Base-by-base conservation (phyloP, 768 basidiomycete species). In the Mycena leptocephala region DNA sequence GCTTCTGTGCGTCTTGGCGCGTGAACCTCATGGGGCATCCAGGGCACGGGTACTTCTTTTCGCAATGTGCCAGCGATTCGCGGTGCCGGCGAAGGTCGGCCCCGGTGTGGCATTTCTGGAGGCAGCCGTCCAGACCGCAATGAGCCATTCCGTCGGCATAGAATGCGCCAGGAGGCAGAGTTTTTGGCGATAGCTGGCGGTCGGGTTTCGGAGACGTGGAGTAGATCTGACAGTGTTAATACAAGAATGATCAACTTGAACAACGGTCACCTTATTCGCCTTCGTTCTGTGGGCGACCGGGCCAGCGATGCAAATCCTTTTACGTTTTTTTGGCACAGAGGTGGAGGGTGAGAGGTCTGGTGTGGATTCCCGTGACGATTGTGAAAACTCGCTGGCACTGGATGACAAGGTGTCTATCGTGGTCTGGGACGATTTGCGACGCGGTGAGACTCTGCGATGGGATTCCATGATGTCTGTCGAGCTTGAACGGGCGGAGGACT, bases 31-130 rank as follows among this genome's bases (percentile, higher is more conserved):
- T 26, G 24, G 62, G 62, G 33, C 61, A 63, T 8, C 61, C 37
- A 3, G 61, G 61, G 14, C 61, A 37, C 5, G 20, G n/a, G n/a
- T 58, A 33, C 66, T 37, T 18, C 35, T 63, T 43, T 4, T n/a
- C 20, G 28, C 48, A 39, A 9, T 72, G 61, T 11, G 70, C 61
- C 16, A 72, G 70, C 2, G 70, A 72, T 24, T 72, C 48, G 35
- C 70, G 61, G 48, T 72, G 70, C 3, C 70, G 70, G 24, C 70
- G 62, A 0, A 72, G 24, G 24, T 72, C 70, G 33, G 70, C 70
- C 8, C 14, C 18, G 62, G 48, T 39, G 46, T 8, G 11, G 39
- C 68, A 70, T 18, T 14, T 41, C 3, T 64, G 70, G 2, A 35
- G 11, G 51, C 62, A 72, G 48, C 51, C 62, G 20, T 16, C 18